Percentiles rank a stretch among this genome's conserved stretches.
Evolutionary conservation across 106 monocot species (phyloP).

Genomic region (Narthecium ossifragum): DNA sequence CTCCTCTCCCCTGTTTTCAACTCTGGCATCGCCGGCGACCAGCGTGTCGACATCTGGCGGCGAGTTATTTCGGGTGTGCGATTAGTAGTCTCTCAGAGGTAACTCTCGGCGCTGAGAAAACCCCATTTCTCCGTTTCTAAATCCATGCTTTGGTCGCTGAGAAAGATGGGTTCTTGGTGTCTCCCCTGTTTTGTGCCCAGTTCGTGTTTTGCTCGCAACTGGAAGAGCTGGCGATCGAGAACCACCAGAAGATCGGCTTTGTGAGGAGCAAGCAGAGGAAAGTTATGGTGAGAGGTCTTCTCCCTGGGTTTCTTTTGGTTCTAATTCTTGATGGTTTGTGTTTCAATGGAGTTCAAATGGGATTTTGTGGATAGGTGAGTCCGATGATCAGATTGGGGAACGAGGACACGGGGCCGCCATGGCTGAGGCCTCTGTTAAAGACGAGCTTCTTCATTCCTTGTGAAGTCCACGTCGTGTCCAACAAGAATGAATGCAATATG

Average conservation of each 20-base stretch:
- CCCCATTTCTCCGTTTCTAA: too few relatives aligned
- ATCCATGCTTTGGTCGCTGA: too few relatives aligned
- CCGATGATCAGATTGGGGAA: constrained; percentile 39
- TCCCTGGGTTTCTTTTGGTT: not conserved
- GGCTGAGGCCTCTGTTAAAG: constrained; percentile 76
- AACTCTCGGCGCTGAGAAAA: too few relatives aligned
- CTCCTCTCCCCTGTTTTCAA: not conserved
- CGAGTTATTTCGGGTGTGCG: too few relatives aligned
- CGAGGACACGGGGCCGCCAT: constrained; percentile 62
- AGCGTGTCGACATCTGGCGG: too few relatives aligned
- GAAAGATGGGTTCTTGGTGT: not conserved
- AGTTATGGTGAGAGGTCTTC: constrained; percentile 35
- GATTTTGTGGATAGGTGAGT: constrained; percentile 37
- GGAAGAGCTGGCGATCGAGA: constrained; percentile 55
- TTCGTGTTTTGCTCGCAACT: not conserved
- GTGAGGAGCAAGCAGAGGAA: constrained; percentile 48
- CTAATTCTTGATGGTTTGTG: not conserved
- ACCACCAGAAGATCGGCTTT: constrained; percentile 25
- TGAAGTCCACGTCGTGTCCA: constrained; percentile 44
- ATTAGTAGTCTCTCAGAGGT: too few relatives aligned
- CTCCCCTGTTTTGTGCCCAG: not conserved
- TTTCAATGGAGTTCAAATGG: not conserved
- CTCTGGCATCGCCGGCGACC: not conserved
- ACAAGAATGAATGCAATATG: constrained; percentile 91
- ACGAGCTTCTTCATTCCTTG: constrained; percentile 76